phyloP scores from a whole-genome alignment of 495 filamentous ascomycete species.

The Aspergillus egyptiacus region DNA sequence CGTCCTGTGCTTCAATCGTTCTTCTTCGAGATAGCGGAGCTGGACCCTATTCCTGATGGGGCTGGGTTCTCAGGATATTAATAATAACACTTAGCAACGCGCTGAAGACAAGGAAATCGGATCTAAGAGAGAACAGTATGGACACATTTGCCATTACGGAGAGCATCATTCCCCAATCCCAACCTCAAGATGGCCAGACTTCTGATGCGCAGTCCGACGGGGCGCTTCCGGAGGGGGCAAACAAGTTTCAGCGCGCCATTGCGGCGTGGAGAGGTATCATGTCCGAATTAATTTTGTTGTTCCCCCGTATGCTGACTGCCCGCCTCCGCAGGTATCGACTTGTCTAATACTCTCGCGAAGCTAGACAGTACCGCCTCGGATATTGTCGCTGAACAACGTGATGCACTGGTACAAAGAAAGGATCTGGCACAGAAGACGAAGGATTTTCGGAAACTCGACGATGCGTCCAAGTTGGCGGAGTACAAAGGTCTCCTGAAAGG shows the following conservation, averaged over 20 bases:
- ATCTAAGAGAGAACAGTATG: conserved; percentile 23
- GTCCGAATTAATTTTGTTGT: neutral
- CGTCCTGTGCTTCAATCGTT: conserved; percentile 7
- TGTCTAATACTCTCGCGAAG: conserved; percentile 76
- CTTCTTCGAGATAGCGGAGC: conserved; percentile 2
- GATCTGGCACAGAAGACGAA: conserved; percentile 98
- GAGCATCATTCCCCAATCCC: conserved; percentile 31
- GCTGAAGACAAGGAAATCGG: neutral
- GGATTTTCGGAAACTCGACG: conserved; percentile 92
- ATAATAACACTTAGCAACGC: neutral
- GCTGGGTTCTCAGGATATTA: conserved; percentile 1
- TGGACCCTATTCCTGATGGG: conserved; percentile 18
- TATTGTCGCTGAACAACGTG: conserved; percentile 84
- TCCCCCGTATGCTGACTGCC: conserved; percentile 28
- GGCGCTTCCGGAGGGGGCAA: conserved; percentile 53
- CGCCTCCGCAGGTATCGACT: conserved; percentile 65
- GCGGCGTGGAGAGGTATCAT: conserved; percentile 86
- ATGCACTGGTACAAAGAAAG: conserved; percentile 88
- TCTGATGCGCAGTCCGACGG: conserved; percentile 19
- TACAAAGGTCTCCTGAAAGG: conserved; percentile 86
- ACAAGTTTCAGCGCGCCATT: conserved; percentile 94
- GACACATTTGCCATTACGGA: conserved; percentile 44
- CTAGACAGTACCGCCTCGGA: conserved; percentile 90
- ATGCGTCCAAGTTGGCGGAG: conserved; percentile 78
- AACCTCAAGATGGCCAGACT: conserved; percentile 26